Conservation (phyloP, 768 basidiomycete species). For the Daedalea quercina region DNA sequence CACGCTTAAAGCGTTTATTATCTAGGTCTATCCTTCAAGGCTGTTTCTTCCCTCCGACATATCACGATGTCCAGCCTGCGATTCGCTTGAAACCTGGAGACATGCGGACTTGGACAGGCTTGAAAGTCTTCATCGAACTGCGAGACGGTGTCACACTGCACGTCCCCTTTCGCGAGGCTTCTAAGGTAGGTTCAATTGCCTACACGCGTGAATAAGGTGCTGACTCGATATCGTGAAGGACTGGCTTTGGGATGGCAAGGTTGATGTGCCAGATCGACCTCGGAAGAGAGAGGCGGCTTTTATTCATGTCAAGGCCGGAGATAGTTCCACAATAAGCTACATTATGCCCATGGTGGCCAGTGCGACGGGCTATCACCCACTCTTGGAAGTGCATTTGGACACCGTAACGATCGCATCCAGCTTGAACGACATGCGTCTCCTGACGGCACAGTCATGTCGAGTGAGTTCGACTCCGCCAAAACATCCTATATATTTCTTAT, state of each 20-base stretch:
- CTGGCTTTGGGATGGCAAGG: constrained; percentile 84
- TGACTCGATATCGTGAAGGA: constrained; percentile 41
- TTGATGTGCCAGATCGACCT: constrained; percentile 39
- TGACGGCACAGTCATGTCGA: constrained; percentile 72
- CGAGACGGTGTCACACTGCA: constrained; percentile 70
- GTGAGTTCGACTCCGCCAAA: constrained; percentile 33
- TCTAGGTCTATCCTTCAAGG: constrained; percentile 68
- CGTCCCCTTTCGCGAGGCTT: constrained; percentile 87
- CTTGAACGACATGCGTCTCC: constrained; percentile 78
- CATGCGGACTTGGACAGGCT: constrained; percentile 70
- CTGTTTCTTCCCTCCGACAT: constrained; percentile 78
- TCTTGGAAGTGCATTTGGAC: constrained; percentile 78
- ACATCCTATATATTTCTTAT: background rate
- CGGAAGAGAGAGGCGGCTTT: constrained; percentile 61
- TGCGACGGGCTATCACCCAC: constrained; percentile 68
- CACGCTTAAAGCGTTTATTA: no score
- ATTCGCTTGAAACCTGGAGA: constrained; percentile 67
- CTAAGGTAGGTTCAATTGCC: constrained; percentile 52
- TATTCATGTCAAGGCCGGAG: constrained; percentile 68
- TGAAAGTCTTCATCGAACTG: constrained; percentile 80
- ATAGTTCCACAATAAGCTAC: constrained; percentile 82
- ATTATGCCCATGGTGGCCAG: constrained; percentile 76
- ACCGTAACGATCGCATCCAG: constrained; percentile 74
- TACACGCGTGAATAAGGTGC: background rate
- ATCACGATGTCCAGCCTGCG: constrained; percentile 53